Evolutionary conservation across 371 early-diverging fungal genomes (phyloP).

Genomic region (Gilbertella persicaria): DNA sequence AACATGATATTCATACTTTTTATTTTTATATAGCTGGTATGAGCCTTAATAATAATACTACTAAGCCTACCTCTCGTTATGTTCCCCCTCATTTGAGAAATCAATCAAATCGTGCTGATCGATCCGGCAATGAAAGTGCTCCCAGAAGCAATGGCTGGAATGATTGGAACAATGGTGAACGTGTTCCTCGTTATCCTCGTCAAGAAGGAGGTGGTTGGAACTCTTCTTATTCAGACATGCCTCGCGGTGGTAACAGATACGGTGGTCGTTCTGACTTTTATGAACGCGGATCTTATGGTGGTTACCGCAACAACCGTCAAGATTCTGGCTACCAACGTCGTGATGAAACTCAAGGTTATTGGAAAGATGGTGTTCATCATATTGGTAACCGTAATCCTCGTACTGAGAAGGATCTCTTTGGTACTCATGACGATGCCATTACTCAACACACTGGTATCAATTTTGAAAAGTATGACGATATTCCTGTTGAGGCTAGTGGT

Average conservation of each 20-base stretch:
- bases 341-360: conserved; percentile 60
- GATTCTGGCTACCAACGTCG: conserved; percentile 48
- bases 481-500: conserved; percentile 94
- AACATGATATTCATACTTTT: neutral
- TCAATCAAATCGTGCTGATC: conserved; percentile 21
- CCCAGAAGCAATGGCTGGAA: conserved; percentile 29
- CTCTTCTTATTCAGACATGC: conserved; percentile 54
- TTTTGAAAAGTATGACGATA: conserved; percentile 96
- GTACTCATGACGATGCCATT: conserved; percentile 65
- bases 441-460: conserved; percentile 88
- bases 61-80: conserved; percentile 36
- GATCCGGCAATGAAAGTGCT: conserved; percentile 11
- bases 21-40: conserved; percentile 57
- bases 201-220: conserved; percentile 42
- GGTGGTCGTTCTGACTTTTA: conserved; percentile 33
- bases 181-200: conserved; percentile 13
- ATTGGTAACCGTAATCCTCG: conserved; percentile 71
- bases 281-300: conserved; percentile 44
- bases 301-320: conserved; percentile 46
- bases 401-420: conserved; percentile 80
- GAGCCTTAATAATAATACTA: conserved; percentile 54
- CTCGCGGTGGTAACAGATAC: conserved; percentile 13
- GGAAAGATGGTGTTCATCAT: conserved; percentile 74
- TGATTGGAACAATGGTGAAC: conserved; percentile 23
- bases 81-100: conserved; percentile 57